phyloP scores from a whole-genome alignment of 2,329 filamentous ascomycete genomes.

The Alternaria longipes region DNA sequence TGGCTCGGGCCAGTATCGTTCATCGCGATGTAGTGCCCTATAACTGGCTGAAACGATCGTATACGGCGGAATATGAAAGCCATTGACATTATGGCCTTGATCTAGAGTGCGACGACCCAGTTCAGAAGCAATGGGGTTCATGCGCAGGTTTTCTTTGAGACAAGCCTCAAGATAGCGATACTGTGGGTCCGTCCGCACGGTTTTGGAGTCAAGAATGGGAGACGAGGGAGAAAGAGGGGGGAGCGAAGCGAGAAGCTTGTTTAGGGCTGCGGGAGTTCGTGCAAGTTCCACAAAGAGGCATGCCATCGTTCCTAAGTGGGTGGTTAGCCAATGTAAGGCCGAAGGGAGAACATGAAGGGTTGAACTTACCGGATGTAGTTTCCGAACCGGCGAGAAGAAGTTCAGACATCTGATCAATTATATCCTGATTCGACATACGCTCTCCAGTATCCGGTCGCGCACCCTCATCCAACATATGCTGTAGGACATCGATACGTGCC shows the following conservation, averaged over 20 bases:
- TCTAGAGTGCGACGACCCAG: conserved; percentile 2
- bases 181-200: not conserved
- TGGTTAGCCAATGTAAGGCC: not conserved
- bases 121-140: conserved; percentile 4
- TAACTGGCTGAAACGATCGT: conserved; percentile 6
- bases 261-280: not conserved
- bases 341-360: not conserved
- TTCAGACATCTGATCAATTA: conserved; percentile 8
- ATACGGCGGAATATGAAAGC: not conserved
- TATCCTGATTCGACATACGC: conserved; percentile 8
- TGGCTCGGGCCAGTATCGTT: conserved; percentile 4
- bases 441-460: conserved; percentile 7
- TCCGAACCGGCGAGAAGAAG: conserved; percentile 4
- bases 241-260: conserved; percentile 7
- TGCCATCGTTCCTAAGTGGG: not conserved
- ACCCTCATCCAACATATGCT: conserved; percentile 8
- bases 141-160: not conserved
- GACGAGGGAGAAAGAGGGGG: not conserved
- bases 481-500: conserved; percentile 5
- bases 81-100: not conserved
- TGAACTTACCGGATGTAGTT: conserved; percentile 4
- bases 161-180: not conserved
- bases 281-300: conserved; percentile 7
- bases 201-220: not conserved
- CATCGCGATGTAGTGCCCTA: not conserved